Conservation (phyloP, 345 rosid genomes). For the Aquilaria sinensis region DNA sequence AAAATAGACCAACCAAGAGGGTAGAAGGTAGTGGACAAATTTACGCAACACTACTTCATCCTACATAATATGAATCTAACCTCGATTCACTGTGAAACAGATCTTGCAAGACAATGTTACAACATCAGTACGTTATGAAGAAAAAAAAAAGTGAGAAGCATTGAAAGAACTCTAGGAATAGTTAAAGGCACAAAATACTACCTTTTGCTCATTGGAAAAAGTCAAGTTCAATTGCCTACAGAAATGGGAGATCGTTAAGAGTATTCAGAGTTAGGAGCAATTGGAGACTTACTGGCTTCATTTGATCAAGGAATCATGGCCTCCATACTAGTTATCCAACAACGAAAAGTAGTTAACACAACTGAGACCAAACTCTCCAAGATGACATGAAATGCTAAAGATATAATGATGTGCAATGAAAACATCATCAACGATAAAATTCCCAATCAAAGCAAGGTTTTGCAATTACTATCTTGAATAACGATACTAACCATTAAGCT, state of each 20-base stretch:
- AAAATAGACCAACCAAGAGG: background rate
- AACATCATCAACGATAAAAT: too few species aligned
- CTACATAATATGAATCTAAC: slow-evolving; percentile 11
- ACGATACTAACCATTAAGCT: too few species aligned
- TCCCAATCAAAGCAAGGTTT: too few species aligned
- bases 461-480: too few species aligned
- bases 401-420: too few species aligned
- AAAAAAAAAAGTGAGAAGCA: slow-evolving; percentile 14
- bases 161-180: slow-evolving; percentile 1
- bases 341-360: background rate
- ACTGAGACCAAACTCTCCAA: background rate
- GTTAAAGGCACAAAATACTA: slow-evolving; percentile 13
- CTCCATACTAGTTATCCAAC: slow-evolving; percentile 40
- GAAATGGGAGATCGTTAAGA: slow-evolving; percentile 17
- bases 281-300: slow-evolving; percentile 43
- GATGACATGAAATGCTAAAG: background rate
- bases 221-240: slow-evolving; percentile 6
- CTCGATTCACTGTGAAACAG: background rate
- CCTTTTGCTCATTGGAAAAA: slow-evolving; percentile 19
- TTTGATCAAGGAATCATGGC: slow-evolving; percentile 8
- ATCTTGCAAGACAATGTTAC: slow-evolving; percentile 8
- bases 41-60: background rate
- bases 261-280: slow-evolving; percentile 32
- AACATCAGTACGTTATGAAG: slow-evolving; percentile 11
- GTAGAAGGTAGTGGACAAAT: background rate